These are phyloP conservation scores for Elsinoe ampelina DNA, from an alignment of 2,329 filamentous ascomycete genomes.

Conservation along the genomic window DNA sequence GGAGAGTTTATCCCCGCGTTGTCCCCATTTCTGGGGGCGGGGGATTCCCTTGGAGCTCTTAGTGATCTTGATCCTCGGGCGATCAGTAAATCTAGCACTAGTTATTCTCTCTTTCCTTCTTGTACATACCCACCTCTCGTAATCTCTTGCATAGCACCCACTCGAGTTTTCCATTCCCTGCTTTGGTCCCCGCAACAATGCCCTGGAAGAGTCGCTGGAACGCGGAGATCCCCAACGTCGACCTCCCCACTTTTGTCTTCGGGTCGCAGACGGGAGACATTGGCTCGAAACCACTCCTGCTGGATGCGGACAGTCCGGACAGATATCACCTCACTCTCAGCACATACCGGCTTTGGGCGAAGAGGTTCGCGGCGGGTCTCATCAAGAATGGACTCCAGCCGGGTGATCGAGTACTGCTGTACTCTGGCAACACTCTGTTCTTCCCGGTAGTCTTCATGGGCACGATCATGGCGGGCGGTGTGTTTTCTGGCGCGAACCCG, in stretches of 20 bases:
- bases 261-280: constrained; percentile 15
- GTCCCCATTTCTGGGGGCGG: background rate
- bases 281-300: constrained; percentile 38
- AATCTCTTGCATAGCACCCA: background rate
- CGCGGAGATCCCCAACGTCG: constrained; percentile 37
- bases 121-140: background rate
- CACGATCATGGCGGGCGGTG: constrained; percentile 64
- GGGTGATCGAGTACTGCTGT: constrained; percentile 64
- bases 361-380: constrained; percentile 59
- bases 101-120: background rate
- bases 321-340: constrained; percentile 56
- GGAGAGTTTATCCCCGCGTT: constrained; percentile 1
- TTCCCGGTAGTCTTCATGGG: constrained; percentile 64
- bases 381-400: constrained; percentile 54
- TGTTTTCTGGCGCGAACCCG: constrained; percentile 70
- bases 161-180: background rate
- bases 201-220: constrained; percentile 44
- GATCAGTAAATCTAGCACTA: background rate
- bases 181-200: constrained; percentile 30
- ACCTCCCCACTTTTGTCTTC: constrained; percentile 42
- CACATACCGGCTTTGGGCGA: constrained; percentile 59
- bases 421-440: constrained; percentile 64
- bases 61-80: constrained; percentile 4
- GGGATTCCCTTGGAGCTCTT: background rate
- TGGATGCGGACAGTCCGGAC: constrained; percentile 59